Evolutionary conservation across 495 filamentous ascomycete genomes (phyloP), one percentile per base, ranked within the genome.

Genomic region (Chaetomidium leptoderma): DNA sequence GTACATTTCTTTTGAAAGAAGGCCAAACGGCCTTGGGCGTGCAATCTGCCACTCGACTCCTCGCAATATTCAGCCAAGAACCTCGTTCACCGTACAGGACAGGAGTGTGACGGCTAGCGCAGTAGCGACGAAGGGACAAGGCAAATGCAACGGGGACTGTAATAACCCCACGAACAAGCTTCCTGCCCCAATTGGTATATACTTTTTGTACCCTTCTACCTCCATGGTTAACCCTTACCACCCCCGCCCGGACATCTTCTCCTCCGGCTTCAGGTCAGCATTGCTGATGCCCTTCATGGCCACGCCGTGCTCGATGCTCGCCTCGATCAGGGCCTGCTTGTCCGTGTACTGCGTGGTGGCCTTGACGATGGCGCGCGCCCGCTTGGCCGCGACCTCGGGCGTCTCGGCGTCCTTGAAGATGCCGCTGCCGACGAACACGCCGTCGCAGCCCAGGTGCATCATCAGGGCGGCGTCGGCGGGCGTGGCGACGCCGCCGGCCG

Each of bases 401-500:
- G 53, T 53, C 46, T 55, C 54, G n/a, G 69, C 67, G 36, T 69
- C 69, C 83, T 98, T 98, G 80, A 98, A 98, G 72, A 98, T 97
- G 37, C 93, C 93, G 44, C 84, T 89, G 30, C 93, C 93, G 44
- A 98, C 93, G 67, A 98, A 98, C 30, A 98, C 93, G 54, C 93
- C 93, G 68, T 98, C 93, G 69, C 93, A 98, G 57, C 93, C 93
- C 53, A 98, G 75, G 76, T 97, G 91, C 93, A 98, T 98, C 93
- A 98, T 98, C 37, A 98, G 79, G 30, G 93, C 93, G 14, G 93
- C 93, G 77, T 98, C 93, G 3, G 93, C 93, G 1, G 93, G 93
- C 11, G 93, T 98, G 13, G 93, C 93, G 36, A 98, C 85, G 51
- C 93, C 93, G 17, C 93, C 93, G n/a, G 93, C 93, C 4, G 93